These are phyloP conservation scores for Bombardia bombarda DNA, from an alignment of 495 filamentous ascomycete genomes.

Conservation along the genomic window DNA sequence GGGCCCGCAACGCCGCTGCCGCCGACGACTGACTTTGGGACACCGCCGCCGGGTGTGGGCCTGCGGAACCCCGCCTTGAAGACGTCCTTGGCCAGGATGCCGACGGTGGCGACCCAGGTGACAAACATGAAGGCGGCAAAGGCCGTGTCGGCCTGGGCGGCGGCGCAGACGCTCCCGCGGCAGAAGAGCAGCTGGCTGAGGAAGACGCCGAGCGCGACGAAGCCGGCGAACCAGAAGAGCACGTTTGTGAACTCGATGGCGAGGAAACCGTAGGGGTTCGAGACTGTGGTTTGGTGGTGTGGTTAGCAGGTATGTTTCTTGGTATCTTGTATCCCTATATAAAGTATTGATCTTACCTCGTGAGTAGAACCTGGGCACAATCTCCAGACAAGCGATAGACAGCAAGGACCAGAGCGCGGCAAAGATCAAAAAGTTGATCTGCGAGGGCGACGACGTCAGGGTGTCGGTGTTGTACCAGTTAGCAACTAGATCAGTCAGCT, in stretches of 20 bases:
- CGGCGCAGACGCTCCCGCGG: constrained; percentile 40
- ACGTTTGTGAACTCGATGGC: constrained; percentile 57
- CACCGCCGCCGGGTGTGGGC: background rate
- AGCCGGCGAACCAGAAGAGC: constrained; percentile 78
- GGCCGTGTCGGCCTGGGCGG: constrained; percentile 39
- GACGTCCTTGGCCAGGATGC: constrained; percentile 26
- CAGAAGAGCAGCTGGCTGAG: constrained; percentile 48
- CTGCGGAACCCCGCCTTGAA: constrained; percentile 26
- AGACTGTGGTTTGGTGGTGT: too few species aligned
- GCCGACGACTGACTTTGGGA: too few species aligned
- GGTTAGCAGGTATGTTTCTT: too few species aligned
- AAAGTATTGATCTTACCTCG: constrained; percentile 21
- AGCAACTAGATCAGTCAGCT: too few species aligned
- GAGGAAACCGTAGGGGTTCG: constrained; percentile 52
- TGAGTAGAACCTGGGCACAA: constrained; percentile 48
- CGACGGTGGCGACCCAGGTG: constrained; percentile 34
- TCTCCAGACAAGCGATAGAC: constrained; percentile 56
- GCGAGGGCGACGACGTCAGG: constrained; percentile 38
- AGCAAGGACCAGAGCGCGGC: constrained; percentile 56
- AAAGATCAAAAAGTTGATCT: constrained; percentile 70
- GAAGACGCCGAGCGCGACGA: constrained; percentile 61
- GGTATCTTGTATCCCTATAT: too few species aligned
- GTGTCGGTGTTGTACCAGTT: constrained; percentile 45
- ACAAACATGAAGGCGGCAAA: constrained; percentile 36
- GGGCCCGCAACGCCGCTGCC: too few species aligned